Evolutionary conservation across 176 grass and related monocot species (phyloP).

Genomic region (Tillandsia fasciculata): DNA sequence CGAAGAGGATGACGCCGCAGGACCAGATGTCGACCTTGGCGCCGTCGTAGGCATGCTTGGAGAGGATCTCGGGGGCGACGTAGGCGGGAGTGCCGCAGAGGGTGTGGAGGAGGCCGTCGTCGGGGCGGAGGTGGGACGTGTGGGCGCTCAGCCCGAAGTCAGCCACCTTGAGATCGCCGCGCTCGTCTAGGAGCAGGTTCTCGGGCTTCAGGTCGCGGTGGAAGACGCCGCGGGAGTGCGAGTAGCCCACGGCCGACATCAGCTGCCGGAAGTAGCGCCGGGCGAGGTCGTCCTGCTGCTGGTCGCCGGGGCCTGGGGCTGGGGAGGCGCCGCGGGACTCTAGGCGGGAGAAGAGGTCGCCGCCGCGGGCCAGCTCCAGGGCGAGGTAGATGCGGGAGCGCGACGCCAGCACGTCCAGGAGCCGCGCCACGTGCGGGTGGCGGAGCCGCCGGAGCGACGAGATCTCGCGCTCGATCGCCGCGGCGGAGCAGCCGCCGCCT

Average conservation of each 20-base stretch:
- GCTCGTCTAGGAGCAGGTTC: conserved; percentile 17
- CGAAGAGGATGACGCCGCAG: conserved; percentile 79
- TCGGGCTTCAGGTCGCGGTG: conserved; percentile 17
- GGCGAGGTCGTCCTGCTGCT: conserved; percentile 28
- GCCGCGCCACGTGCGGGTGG: conserved; percentile 57
- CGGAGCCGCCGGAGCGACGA: conserved; percentile 44
- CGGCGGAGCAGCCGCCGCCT: neutral
- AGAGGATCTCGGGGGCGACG: conserved; percentile 66
- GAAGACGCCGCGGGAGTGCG: conserved; percentile 47
- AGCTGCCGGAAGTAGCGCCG: conserved; percentile 65
- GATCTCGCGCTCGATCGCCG: conserved; percentile 40
- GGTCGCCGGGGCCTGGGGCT: too few species aligned
- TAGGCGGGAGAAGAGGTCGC: conserved; percentile 50
- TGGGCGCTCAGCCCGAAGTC: conserved; percentile 25
- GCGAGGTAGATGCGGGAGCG: conserved; percentile 64
- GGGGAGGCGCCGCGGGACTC: conserved; percentile 44
- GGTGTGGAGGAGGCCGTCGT: conserved; percentile 34
- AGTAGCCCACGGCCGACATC: conserved; percentile 56
- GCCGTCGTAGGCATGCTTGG: conserved; percentile 52
- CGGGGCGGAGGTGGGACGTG: neutral
- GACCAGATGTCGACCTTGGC: conserved; percentile 82
- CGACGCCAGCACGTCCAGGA: conserved; percentile 61
- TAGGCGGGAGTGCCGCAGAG: conserved; percentile 81
- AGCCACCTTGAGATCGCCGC: conserved; percentile 10
- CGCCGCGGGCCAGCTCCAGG: conserved; percentile 65